Conservation (phyloP, 148 eudicot genomes). For the Cornus suecica region DNA sequence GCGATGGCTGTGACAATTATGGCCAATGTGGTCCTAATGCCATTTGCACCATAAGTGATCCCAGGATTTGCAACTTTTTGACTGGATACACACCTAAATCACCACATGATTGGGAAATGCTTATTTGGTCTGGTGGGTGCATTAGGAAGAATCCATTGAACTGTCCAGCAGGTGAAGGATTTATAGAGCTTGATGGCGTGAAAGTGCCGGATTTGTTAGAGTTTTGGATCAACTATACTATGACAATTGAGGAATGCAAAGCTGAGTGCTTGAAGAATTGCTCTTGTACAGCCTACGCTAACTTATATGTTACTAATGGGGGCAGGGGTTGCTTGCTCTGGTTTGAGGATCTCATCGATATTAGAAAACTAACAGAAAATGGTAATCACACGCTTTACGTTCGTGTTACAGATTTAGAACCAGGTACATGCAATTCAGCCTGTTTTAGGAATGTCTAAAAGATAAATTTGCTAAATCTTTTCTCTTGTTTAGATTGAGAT, state of each 20-base stretch:
- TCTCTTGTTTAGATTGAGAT: neutral
- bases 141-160: neutral
- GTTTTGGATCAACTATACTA: neutral
- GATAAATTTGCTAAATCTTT: neutral
- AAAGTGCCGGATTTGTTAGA: constrained; percentile 12
- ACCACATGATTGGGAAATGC: constrained; percentile 7
- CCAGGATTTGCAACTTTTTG: constrained; percentile 19
- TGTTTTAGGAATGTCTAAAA: neutral
- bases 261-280: constrained; percentile 23
- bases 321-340: constrained; percentile 26
- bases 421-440: neutral
- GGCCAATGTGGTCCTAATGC: constrained; percentile 28
- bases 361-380: neutral
- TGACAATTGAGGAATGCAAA: constrained; percentile 13
- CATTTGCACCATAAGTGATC: constrained; percentile 10
- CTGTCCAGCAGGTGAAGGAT: constrained; percentile 15
- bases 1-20: constrained; percentile 20
- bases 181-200: constrained; percentile 2
- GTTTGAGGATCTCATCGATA: constrained; percentile 20
- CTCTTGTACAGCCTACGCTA: constrained; percentile 28
- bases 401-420: constrained; percentile 6
- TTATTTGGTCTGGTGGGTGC: constrained; percentile 24
- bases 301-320: constrained; percentile 3
- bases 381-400: neutral
- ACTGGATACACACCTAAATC: constrained; percentile 16